Base-by-base conservation (phyloP, 1,284 basidiomycete species). In the Lignosus rhinocerotis region DNA sequence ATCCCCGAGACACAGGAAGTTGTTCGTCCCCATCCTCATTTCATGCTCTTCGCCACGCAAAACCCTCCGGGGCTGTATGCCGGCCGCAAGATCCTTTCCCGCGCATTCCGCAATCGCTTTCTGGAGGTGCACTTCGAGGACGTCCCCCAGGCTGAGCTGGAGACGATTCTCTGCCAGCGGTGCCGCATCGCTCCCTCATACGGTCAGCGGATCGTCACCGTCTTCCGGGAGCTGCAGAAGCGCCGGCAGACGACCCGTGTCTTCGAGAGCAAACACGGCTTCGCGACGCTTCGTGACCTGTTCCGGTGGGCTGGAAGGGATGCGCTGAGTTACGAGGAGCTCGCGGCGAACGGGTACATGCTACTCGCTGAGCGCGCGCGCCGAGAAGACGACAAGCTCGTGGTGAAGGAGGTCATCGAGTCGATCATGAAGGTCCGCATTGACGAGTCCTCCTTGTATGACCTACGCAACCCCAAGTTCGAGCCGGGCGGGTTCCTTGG, bases 331-430 rank as follows among this genome's bases (percentile, higher is more conserved):
- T 95, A 97, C 70, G 90, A 98, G 69, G 90, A 97, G 70, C 80
- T 99, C 46, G 97, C 96, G 0, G 90, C 96, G 66, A 94, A 98
- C 66, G 97, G 97, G 0, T 99, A 96, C 75, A 98, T 99, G 96
- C 82, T 99, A 7, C 80, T 99, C 11, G 97, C 95, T 0, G 97
- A 99, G 74, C 87, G 97, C 30, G 83, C 94, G 2, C 83, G 97
- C 36, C 83, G 87, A 36, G 76, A 81, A 3, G 95, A 98, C 63
- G 97, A 99, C 74, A 95, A 92, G 72, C 70, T 76, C 0, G 87
- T 91, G 1, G 97, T 99, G 59, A 95, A 95, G 73, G 91, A 94
- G 64, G 91, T 98, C 48, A 88, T 99, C 58, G 94, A 99, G 74
- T 81, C 86, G 16, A 77, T 95, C 59, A 93, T 99, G 90, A 92